phyloP scores from a whole-genome alignment of 139 green algal species.

The Desmodesmus armatus region DNA sequence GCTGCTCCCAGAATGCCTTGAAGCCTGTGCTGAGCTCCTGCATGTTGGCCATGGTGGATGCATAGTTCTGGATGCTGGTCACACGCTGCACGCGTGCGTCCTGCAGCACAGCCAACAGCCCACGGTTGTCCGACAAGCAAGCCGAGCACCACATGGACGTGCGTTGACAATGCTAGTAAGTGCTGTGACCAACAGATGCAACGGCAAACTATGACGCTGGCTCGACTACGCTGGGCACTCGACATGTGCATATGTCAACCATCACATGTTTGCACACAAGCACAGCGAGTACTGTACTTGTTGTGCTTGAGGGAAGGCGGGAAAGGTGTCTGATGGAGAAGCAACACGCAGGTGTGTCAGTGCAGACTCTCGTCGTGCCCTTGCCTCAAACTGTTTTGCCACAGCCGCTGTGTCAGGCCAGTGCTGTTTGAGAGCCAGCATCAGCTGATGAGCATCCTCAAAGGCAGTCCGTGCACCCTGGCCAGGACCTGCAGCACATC shows the following conservation, averaged over 20 bases:
- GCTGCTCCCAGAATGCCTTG: constrained; percentile 28
- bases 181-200: too few relatives aligned
- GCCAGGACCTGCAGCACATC: too few relatives aligned
- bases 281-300: too few relatives aligned
- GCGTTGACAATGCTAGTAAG: background rate
- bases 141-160: too few relatives aligned
- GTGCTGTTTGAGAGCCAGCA: constrained; percentile 47
- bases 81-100: constrained; percentile 24
- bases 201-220: too few relatives aligned
- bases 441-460: constrained; percentile 64
- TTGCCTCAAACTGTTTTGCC: constrained; percentile 37
- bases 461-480: constrained; percentile 61
- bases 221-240: too few relatives aligned
- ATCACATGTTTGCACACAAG: too few relatives aligned
- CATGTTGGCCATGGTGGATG: constrained; percentile 26
- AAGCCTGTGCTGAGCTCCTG: background rate
- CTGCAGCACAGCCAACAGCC: constrained; percentile 2
- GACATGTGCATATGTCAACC: too few relatives aligned
- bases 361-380: too few relatives aligned
- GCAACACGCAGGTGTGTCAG: constrained; percentile 7
- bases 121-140: too few relatives aligned
- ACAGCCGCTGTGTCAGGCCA: constrained; percentile 44
- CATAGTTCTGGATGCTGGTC: constrained; percentile 36
- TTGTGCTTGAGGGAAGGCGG: too few relatives aligned
- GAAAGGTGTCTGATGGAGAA: too few relatives aligned